Conservation (phyloP, 805 yeast genomes). For the Brettanomyces bruxellensis region DNA sequence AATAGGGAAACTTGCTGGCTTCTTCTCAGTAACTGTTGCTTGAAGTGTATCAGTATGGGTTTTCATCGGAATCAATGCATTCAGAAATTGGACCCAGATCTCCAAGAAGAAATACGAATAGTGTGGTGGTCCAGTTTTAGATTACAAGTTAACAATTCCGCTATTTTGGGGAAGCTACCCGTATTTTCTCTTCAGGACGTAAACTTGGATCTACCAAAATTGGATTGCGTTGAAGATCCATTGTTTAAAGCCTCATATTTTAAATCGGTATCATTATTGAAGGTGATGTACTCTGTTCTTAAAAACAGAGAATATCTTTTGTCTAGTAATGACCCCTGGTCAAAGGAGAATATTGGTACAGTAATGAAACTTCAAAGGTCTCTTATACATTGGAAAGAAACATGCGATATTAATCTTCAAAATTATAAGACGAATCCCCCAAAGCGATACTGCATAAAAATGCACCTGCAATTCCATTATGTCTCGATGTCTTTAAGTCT, state of each 20-base stretch:
- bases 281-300: conserved; percentile 23
- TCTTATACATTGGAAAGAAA: conserved; percentile 18
- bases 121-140: conserved; percentile 30
- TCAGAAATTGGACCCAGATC: conserved; percentile 5
- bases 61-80: conserved; percentile 24
- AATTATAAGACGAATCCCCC: conserved; percentile 7
- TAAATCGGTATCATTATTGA: conserved; percentile 19
- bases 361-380: conserved; percentile 21
- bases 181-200: conserved; percentile 26
- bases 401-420: conserved; percentile 10
- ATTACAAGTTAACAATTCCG: conserved; percentile 24
- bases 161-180: conserved; percentile 28
- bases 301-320: conserved; percentile 22
- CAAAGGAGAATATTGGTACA: conserved; percentile 23
- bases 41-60: conserved; percentile 31
- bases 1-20: conserved; percentile 32
- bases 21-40: conserved; percentile 26
- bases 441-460: conserved; percentile 23
- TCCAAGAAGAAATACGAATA: conserved; percentile 20
- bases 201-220: conserved; percentile 23
- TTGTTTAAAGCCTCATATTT: conserved; percentile 12
- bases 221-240: conserved; percentile 7
- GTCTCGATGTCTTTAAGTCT: conserved; percentile 23
- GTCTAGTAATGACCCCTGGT: conserved; percentile 20
- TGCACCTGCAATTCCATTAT: conserved; percentile 24